Evolutionary conservation across 208 protist genomes (phyloP).

Genomic region (Trypanosoma rangeli): DNA sequence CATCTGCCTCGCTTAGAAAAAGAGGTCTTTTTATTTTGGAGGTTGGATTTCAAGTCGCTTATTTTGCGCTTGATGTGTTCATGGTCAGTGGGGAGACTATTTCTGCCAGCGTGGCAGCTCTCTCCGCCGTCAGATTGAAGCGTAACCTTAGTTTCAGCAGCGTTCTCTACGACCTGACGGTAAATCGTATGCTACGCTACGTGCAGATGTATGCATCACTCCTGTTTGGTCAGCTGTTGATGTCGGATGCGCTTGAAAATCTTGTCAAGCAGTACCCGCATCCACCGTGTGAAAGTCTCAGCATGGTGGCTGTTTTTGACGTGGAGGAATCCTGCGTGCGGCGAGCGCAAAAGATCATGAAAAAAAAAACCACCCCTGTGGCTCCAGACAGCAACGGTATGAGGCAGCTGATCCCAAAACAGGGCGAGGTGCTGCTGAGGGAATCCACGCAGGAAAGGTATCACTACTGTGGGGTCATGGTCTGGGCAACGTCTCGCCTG

Average conservation of each 20-base stretch:
- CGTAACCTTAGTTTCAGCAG: slow-evolving; percentile 71
- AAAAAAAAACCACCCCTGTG: slow-evolving; percentile 3
- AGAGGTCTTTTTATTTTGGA: slow-evolving; percentile 79
- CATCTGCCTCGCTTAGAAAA: slow-evolving; percentile 31
- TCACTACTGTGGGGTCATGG: slow-evolving; percentile 63
- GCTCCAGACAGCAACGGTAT: slow-evolving; percentile 1
- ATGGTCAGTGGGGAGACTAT: slow-evolving; percentile 65
- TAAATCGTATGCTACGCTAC: slow-evolving; percentile 37
- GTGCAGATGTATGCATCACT: slow-evolving; percentile 41
- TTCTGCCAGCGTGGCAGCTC: slow-evolving; percentile 47
- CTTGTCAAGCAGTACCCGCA: slow-evolving; percentile 79
- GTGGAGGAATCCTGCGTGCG: slow-evolving; percentile 65
- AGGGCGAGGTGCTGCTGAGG: slow-evolving; percentile 24
- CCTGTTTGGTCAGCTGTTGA: slow-evolving; percentile 43
- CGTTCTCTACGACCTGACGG: slow-evolving; percentile 76
- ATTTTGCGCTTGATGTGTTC: slow-evolving; percentile 89
- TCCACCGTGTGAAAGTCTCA: slow-evolving; percentile 54
- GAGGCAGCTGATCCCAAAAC: slow-evolving; percentile 29
- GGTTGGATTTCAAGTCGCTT: slow-evolving; percentile 84
- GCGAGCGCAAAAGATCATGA: slow-evolving; percentile 44
- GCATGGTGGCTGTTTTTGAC: slow-evolving; percentile 55
- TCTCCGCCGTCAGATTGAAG: slow-evolving; percentile 70
- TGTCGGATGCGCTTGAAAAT: slow-evolving; percentile 51
- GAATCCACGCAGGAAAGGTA: slow-evolving; percentile 44
- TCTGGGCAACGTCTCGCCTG: slow-evolving; percentile 62